Evolutionary conservation across 495 filamentous ascomycete genomes (phyloP).

Genomic region (Aspergillus asperescens): DNA sequence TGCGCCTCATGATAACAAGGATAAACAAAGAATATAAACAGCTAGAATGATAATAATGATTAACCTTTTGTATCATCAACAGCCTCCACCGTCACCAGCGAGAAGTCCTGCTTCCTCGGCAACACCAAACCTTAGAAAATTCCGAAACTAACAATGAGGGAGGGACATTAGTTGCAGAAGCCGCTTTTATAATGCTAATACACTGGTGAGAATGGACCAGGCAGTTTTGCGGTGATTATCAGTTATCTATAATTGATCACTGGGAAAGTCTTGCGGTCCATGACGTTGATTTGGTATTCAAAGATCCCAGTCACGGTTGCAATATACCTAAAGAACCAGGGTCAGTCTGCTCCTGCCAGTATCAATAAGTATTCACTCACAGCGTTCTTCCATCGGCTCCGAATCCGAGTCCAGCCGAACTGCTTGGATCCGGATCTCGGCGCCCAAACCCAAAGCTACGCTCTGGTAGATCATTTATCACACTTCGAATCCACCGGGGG

Average conservation of each 20-base stretch:
- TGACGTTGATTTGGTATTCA: conserved; percentile 62
- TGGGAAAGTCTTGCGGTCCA: conserved; percentile 62
- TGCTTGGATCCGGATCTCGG: conserved; percentile 37
- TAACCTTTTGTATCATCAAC: neutral
- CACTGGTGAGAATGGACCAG: neutral
- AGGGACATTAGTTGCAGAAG: neutral
- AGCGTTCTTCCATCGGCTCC: conserved; percentile 62
- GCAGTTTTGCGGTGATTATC: neutral
- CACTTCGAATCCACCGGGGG: conserved; percentile 40
- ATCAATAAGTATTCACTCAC: conserved; percentile 46
- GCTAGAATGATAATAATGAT: neutral
- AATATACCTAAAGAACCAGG: conserved; percentile 49
- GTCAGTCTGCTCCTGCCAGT: neutral
- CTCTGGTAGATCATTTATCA: conserved; percentile 40
- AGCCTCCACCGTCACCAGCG: neutral
- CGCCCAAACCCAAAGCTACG: conserved; percentile 28
- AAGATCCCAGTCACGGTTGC: conserved; percentile 72
- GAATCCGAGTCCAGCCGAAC: conserved; percentile 66
- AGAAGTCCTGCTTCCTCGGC: neutral
- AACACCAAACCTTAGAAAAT: neutral
- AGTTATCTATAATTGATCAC: conserved; percentile 52
- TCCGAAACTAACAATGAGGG: neutral
- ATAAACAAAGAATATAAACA: neutral
- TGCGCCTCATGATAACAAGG: neutral
- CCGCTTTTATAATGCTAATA: neutral